Evolutionary conservation across 768 basidiomycete genomes (phyloP), one percentile per base, ranked within the genome.

Genomic region (Fomitopsis serialis): DNA sequence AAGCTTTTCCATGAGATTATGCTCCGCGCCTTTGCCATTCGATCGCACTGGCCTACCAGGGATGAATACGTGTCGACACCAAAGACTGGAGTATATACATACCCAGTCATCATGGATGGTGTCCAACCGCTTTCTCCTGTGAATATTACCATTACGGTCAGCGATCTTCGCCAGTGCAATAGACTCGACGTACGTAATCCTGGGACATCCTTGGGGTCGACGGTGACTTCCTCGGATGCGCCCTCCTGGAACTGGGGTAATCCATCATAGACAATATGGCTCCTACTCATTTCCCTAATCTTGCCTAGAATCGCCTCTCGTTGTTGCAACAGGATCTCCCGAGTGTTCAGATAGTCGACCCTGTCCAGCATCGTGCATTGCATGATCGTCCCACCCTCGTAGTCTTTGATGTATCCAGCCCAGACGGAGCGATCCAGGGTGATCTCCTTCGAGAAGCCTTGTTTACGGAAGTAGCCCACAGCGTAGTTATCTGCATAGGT

Each of bases 401-500:
- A 99, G 68, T 99, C 97, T 68, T 98, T 99, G 82, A 99, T 98
- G 69, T 99, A 98, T 11, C 95, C 97, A 0, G 96, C 95, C 97
- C 97, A 99, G 8, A 87, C 77, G 1, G 89, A 83, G 42, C 95
- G 81, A 55, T 87, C 87, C n/a, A 97, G 79, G 0, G 89, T 87
- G 56, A 99, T 96, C 53, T 98, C 95, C 68, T 98, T 98, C 6
- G 92, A 90, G 70, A 99, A 99, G 0, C 97, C 97, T 74, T 98
- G 97, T 67, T 98, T 99, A 68, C 93, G 93, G 77, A 99, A 98
- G 71, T 98, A 99, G 2, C 97, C 96, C 36, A 98, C 94, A 17
- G 97, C 97, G 66, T 92, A 99, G 68, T 98, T 98, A 71, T 99
- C 97, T 45, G 97, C 97, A 64, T 98, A 99, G 3, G 97, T 98